These are phyloP conservation scores for Plenodomus biglobosus DNA, from an alignment of 2,329 filamentous ascomycete species.

Conservation along the genomic window DNA sequence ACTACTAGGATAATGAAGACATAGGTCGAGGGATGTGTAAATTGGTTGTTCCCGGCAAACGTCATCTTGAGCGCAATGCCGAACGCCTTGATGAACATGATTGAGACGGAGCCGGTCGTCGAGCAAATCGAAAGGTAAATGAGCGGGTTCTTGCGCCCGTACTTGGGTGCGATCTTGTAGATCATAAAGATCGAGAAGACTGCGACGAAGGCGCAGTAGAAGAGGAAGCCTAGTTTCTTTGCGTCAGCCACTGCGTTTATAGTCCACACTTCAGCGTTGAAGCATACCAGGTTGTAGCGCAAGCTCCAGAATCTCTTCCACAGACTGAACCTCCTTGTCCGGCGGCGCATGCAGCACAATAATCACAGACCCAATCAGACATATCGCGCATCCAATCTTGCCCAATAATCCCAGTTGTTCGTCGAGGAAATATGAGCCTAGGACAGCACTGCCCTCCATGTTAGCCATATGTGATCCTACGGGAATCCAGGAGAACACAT, in stretches of 20 bases:
- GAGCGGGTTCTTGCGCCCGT: conserved; percentile 94
- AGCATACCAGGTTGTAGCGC: conserved; percentile 82
- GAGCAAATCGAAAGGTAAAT: conserved; percentile 98
- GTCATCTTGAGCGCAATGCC: conserved; percentile 97
- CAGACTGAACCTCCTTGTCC: conserved; percentile 85
- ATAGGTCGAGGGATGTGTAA: conserved; percentile 91
- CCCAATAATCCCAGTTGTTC: conserved; percentile 89
- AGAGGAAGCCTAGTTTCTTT: conserved; percentile 71
- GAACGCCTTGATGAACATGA: conserved; percentile 99
- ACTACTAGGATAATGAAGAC: conserved; percentile 92
- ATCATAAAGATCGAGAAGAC: conserved; percentile 93
- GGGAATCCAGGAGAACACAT: background rate
- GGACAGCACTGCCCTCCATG: conserved; percentile 60
- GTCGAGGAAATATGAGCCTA: conserved; percentile 91
- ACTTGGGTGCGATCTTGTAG: conserved; percentile 83
- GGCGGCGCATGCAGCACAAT: conserved; percentile 97
- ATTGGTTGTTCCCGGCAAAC: conserved; percentile 90
- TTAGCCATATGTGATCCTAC: background rate
- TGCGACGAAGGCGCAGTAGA: conserved; percentile 79
- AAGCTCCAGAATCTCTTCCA: conserved; percentile 88
- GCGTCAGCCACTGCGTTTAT: conserved; percentile 12
- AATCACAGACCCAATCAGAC: conserved; percentile 91
- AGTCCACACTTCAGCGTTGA: background rate
- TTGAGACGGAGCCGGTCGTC: conserved; percentile 92
- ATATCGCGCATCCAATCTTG: conserved; percentile 93